These are phyloP conservation scores for Mucor mucedo DNA, from an alignment of 371 early-diverging fungal genomes.

Conservation along the genomic window DNA sequence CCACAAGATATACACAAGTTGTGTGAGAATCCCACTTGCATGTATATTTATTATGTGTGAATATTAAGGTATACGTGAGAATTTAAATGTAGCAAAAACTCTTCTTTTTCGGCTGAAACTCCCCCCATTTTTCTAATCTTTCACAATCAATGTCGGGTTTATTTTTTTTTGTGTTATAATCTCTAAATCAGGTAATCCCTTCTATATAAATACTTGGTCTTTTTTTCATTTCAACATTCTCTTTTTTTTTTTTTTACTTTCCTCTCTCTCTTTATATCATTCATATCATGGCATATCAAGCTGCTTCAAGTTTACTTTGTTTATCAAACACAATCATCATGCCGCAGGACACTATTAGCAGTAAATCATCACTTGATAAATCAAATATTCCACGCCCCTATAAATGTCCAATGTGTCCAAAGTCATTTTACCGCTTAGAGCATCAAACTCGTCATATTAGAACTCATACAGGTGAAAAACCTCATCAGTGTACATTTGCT, in stretches of 20 bases:
- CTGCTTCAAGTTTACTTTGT: constrained; percentile 42
- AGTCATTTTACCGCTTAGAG: constrained; percentile 70
- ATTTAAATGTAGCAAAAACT: too few species aligned
- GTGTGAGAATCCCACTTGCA: too few species aligned
- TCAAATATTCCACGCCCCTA: constrained; percentile 62
- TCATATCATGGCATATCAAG: constrained; percentile 35
- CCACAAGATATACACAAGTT: too few species aligned
- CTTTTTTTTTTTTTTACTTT: constrained; percentile 16
- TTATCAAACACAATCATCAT: constrained; percentile 28
- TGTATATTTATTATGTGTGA: too few species aligned
- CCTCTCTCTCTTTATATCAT: constrained; percentile 10
- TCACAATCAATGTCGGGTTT: constrained; percentile 7
- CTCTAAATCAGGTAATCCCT: constrained; percentile 19
- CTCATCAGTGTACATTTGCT: constrained; percentile 73
- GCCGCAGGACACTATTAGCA: neutral
- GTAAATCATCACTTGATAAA: constrained; percentile 45
- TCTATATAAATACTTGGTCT: constrained; percentile 20
- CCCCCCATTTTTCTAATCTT: constrained; percentile 14
- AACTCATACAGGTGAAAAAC: constrained; percentile 87
- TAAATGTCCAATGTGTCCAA: constrained; percentile 68
- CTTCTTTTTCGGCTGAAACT: too few species aligned
- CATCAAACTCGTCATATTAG: constrained; percentile 80
- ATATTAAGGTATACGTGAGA: too few species aligned
- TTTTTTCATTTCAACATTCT: neutral
- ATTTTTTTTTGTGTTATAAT: constrained; percentile 1